phyloP scores from a whole-genome alignment of 2,329 filamentous ascomycete species.

The Lachnellula occidentalis region DNA sequence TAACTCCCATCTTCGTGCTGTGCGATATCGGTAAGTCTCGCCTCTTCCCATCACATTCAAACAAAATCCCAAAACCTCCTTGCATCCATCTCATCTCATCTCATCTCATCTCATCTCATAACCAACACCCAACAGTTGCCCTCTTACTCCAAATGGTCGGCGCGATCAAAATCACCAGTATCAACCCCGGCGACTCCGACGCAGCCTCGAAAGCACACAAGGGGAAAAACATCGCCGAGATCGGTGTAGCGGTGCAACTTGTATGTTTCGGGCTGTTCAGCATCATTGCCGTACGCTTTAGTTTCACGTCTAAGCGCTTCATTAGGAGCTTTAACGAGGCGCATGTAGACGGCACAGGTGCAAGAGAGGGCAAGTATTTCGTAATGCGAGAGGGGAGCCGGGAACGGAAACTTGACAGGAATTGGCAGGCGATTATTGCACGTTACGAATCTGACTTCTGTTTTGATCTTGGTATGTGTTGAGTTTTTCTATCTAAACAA shows the following conservation, averaged over 20 bases:
- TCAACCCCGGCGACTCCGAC: constrained; percentile 29
- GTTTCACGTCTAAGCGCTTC: constrained; percentile 40
- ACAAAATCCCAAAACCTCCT: neutral
- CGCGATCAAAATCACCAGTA: constrained; percentile 36
- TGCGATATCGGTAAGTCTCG: constrained; percentile 23
- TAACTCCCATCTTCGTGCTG: constrained; percentile 26
- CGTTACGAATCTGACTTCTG: constrained; percentile 29
- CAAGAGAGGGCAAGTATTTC: constrained; percentile 18
- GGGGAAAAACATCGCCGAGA: constrained; percentile 36
- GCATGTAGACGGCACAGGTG: constrained; percentile 14
- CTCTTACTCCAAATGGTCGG: constrained; percentile 22
- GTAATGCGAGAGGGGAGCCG: constrained; percentile 21
- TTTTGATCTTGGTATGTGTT: constrained; percentile 29
- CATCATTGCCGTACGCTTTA: constrained; percentile 41
- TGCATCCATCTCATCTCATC: too few species aligned
- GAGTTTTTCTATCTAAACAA: too few species aligned
- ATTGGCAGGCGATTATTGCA: constrained; percentile 32
- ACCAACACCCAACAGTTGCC: constrained; percentile 14
- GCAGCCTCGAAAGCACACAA: constrained; percentile 29
- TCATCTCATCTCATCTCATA: neutral
- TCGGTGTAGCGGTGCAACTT: constrained; percentile 40
- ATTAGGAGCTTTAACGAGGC: constrained; percentile 26
- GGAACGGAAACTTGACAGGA: constrained; percentile 24
- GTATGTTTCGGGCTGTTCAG: constrained; percentile 42
- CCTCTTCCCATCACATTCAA: too few species aligned